Conservation (phyloP, 441 rosid species). For the Aleurites moluccanus region DNA sequence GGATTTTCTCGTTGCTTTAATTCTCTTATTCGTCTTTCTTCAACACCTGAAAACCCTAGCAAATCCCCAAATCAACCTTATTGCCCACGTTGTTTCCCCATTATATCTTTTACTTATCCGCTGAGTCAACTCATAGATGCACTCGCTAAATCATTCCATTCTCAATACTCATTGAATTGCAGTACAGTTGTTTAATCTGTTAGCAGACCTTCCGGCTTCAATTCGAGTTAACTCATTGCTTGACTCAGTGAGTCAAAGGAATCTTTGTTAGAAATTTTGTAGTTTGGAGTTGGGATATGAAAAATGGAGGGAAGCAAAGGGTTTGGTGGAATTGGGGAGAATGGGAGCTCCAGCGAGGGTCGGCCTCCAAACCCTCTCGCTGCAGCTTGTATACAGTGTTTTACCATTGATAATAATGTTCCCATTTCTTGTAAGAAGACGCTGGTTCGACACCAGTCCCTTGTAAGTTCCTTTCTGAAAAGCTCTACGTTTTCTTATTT, state of each 20-base stretch:
- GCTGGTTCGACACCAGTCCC: slow-evolving; percentile 73
- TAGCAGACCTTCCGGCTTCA: neutral
- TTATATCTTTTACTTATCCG: neutral
- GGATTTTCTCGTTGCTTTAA: neutral
- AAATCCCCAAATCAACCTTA: neutral
- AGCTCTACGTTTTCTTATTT: neutral
- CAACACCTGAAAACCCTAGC: slow-evolving; percentile 1
- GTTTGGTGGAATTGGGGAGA: slow-evolving; percentile 34
- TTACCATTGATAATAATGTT: slow-evolving; percentile 30
- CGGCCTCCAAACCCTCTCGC: slow-evolving; percentile 62
- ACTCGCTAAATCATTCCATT: neutral
- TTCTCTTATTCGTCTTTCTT: neutral
- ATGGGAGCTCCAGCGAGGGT: slow-evolving; percentile 61
- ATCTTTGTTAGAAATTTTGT: neutral
- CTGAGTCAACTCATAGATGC: slow-evolving; percentile 10
- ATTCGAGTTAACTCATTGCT: neutral
- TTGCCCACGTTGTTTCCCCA: neutral
- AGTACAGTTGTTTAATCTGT: neutral
- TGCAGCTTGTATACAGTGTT: slow-evolving; percentile 32
- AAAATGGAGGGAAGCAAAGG: slow-evolving; percentile 61
- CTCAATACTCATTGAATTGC: neutral
- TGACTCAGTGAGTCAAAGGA: neutral
- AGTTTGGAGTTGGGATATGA: slow-evolving; percentile 32
- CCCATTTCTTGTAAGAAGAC: slow-evolving; percentile 49
- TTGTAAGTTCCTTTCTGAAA: slow-evolving; percentile 40